These are phyloP conservation scores for Gloeopeniophorella convolvens DNA, from an alignment of 768 basidiomycete species.

Conservation along the genomic window DNA sequence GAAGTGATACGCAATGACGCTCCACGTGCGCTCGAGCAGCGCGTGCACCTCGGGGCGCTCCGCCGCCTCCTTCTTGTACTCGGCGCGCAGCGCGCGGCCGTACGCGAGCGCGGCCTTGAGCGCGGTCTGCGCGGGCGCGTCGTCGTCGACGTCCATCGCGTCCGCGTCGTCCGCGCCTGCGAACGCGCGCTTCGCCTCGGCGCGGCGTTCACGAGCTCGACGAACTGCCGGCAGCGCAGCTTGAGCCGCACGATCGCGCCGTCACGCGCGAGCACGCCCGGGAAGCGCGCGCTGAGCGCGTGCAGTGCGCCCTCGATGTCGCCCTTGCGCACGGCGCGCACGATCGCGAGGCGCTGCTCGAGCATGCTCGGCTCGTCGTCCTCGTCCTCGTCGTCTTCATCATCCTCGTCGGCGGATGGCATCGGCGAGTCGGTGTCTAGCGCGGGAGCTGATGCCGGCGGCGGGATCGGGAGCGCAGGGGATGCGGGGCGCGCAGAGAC, in stretches of 20 bases:
- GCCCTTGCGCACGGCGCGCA: slow-evolving; percentile 60
- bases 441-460: slow-evolving; percentile 13
- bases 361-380: slow-evolving; percentile 39
- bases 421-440: slow-evolving; percentile 15
- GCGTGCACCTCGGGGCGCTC: slow-evolving; percentile 55
- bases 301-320: slow-evolving; percentile 64
- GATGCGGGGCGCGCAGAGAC: slow-evolving; percentile 6
- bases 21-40: slow-evolving; percentile 68
- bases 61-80: slow-evolving; percentile 52
- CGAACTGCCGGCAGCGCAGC: slow-evolving; percentile 77
- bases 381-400: slow-evolving; percentile 27
- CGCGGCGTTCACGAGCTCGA: slow-evolving; percentile 46
- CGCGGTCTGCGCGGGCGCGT: slow-evolving; percentile 38
- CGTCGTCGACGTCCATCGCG: slow-evolving; percentile 57
- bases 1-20: slow-evolving; percentile 74
- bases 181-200: slow-evolving; percentile 16
- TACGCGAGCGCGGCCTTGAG: slow-evolving; percentile 65
- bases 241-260: slow-evolving; percentile 73
- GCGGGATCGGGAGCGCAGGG: slow-evolving; percentile 18
- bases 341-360: slow-evolving; percentile 61
- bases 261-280: slow-evolving; percentile 58
- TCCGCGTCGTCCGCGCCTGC: slow-evolving; percentile 18
- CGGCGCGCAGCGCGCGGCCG: slow-evolving; percentile 61
- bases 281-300: slow-evolving; percentile 50
- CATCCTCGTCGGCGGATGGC: slow-evolving; percentile 27